phyloP scores from a whole-genome alignment of 2,329 filamentous ascomycete species.

The Diaporthe citriasiana region DNA sequence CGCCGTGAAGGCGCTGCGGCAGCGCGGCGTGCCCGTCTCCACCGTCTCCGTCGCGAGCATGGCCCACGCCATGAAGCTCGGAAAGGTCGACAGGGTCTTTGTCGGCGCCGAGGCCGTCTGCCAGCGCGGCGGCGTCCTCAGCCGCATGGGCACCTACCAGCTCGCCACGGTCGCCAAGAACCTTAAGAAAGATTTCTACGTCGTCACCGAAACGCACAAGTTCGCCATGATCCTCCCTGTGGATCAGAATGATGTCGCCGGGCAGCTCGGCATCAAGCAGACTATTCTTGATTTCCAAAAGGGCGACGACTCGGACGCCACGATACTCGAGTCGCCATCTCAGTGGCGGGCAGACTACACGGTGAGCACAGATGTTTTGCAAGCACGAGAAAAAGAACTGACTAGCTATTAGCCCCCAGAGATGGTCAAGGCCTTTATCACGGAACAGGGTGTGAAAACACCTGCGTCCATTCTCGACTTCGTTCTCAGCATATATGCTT shows the following conservation, averaged over 20 bases:
- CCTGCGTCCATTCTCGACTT: slow-evolving; percentile 79
- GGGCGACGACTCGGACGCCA: slow-evolving; percentile 58
- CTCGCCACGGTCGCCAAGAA: slow-evolving; percentile 85
- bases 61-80: slow-evolving; percentile 78
- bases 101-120: slow-evolving; percentile 88
- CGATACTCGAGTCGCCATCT: slow-evolving; percentile 49
- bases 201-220: slow-evolving; percentile 96
- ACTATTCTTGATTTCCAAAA: slow-evolving; percentile 81
- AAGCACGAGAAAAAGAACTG: slow-evolving; percentile 44
- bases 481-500: slow-evolving; percentile 72
- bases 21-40: slow-evolving; percentile 84
- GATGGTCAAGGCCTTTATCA: slow-evolving; percentile 80
- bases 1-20: slow-evolving; percentile 79
- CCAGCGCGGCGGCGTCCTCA: slow-evolving; percentile 94
- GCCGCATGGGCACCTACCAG: slow-evolving; percentile 87
- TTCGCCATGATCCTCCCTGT: slow-evolving; percentile 91
- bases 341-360: slow-evolving; percentile 79
- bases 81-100: slow-evolving; percentile 77
- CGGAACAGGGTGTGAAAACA: slow-evolving; percentile 79
- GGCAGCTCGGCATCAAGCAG: slow-evolving; percentile 76
- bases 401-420: slow-evolving; percentile 69
- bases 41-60: slow-evolving; percentile 82
- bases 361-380: slow-evolving; percentile 58
- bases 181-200: slow-evolving; percentile 79
- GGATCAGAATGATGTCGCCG: slow-evolving; percentile 78